phyloP scores from a whole-genome alignment of 768 basidiomycete species.

The Dictyophora rubrovolvata region DNA sequence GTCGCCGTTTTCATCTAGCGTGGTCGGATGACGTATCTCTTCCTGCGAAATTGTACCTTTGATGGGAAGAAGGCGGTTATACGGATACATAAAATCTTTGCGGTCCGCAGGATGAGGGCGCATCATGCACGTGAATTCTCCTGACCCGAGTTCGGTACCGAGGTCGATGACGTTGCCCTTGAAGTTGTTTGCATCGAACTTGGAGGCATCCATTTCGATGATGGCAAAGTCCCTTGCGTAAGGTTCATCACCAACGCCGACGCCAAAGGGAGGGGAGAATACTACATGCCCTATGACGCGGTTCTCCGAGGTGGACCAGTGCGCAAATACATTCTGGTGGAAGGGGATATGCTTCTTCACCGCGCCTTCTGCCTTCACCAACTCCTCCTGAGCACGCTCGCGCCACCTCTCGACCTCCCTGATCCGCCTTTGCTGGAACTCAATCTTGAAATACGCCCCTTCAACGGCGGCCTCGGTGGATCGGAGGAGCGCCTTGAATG shows the following conservation, averaged over 20 bases:
- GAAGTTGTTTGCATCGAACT: slow-evolving; percentile 8
- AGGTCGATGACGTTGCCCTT: slow-evolving; percentile 9
- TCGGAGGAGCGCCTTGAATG: slow-evolving; percentile 15
- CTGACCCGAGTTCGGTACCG: slow-evolving; percentile 14
- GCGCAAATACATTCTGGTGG: slow-evolving; percentile 12
- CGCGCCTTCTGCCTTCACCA: slow-evolving; percentile 5
- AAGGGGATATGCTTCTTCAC: slow-evolving; percentile 12
- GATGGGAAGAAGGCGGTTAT: slow-evolving; percentile 24
- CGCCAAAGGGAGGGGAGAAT: background rate
- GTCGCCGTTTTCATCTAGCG: slow-evolving; percentile 22
- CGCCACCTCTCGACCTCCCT: slow-evolving; percentile 2
- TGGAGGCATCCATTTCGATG: slow-evolving; percentile 14
- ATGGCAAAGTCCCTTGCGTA: background rate
- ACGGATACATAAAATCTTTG: slow-evolving; percentile 20
- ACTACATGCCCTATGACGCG: slow-evolving; percentile 14
- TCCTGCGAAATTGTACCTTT: slow-evolving; percentile 14
- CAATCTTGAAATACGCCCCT: background rate
- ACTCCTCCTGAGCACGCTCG: background rate
- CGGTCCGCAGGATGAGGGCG: slow-evolving; percentile 10
- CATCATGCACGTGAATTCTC: slow-evolving; percentile 10
- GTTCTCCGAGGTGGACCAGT: slow-evolving; percentile 17
- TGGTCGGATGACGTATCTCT: slow-evolving; percentile 20
- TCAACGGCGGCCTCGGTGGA: slow-evolving; percentile 10
- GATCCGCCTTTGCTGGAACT: slow-evolving; percentile 16
- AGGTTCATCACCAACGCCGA: background rate